phyloP scores from a whole-genome alignment of 371 early-diverging fungal genomes.

The Mucor sp. region DNA sequence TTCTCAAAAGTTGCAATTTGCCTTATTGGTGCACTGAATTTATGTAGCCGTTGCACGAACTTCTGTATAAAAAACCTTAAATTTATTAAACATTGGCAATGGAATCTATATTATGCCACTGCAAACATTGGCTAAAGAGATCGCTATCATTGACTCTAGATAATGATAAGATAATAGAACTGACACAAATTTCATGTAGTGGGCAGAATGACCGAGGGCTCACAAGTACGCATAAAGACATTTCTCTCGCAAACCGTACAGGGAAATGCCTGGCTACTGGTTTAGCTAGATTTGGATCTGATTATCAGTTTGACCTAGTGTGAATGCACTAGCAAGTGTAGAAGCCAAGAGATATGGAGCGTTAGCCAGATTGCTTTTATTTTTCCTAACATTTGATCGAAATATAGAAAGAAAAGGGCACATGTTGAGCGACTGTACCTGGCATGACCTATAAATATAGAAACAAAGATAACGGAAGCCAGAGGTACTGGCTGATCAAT shows the following conservation, averaged over 20 bases:
- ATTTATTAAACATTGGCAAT: neutral
- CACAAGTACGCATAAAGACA: neutral
- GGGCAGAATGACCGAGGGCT: neutral
- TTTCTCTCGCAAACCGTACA: neutral
- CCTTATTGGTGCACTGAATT: neutral
- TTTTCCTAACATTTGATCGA: neutral
- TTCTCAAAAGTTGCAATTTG: neutral
- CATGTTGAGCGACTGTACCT: neutral
- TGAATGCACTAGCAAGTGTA: neutral
- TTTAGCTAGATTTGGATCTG: neutral
- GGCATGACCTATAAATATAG: neutral
- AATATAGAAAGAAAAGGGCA: neutral
- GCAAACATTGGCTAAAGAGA: neutral
- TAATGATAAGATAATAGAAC: neutral
- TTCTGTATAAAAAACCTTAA: neutral
- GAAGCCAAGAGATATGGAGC: neutral
- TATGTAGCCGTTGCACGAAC: neutral
- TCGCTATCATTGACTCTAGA: neutral
- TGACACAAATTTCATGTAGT: too few species aligned
- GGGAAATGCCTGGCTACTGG: neutral
- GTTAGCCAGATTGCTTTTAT: neutral
- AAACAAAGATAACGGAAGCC: neutral
- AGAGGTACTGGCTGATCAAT: neutral
- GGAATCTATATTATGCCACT: too few species aligned
- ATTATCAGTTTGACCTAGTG: neutral